Base-by-base conservation (phyloP, 2,329 filamentous ascomycete species). In the Clarireedia monteithiana region DNA sequence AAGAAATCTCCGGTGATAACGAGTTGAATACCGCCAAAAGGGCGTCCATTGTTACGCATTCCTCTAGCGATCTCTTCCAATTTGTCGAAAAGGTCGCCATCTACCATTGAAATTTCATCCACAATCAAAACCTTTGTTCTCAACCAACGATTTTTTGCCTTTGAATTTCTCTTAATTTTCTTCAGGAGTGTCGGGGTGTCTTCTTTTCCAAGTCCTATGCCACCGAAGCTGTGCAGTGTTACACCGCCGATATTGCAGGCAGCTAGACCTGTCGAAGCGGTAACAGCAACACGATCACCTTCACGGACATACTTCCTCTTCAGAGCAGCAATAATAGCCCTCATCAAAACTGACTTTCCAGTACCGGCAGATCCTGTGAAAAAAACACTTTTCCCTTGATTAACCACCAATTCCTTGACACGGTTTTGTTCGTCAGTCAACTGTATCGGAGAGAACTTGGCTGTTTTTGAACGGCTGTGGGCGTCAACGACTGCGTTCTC, bases 41-140 rank as follows among this genome's bases (percentile, higher is more conserved):
- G 88, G 9, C 89, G 82, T 9, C 89, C 91, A 64, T 96, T 96
- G 68, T 95, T 96, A 53, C 91, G 84, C 59, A 99, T 84, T 3
- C 78, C 83, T 55, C 92, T 82, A 14, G 91, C 92, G 62, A 99
- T 88, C 59, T 88, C 82, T 59, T 95, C 91, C 17, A 99, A 79
- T 71, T 99, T 99, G 74, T 99, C 94, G 63, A 97, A 99, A 0
- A 99, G 77, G 36, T 96, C 91, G 1, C 90, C 94, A 65, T 99
- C 94, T 4, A 99, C 91, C 95, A 99, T 99, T 12, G 94, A 97
- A 3, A 99, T 85, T 69, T 99, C 94, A 71, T 99, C 94, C 64
- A 99, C 82, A 63, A 99, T 80, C 24, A 99, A 79, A 12, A 90
- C 83, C 67, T 91, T 95, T 0, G 91, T 95, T 56, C 84, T 83